Evolutionary conservation across 2,329 filamentous ascomycete species (phyloP).

Genomic region (Mycosphaerelloides madeirae): DNA sequence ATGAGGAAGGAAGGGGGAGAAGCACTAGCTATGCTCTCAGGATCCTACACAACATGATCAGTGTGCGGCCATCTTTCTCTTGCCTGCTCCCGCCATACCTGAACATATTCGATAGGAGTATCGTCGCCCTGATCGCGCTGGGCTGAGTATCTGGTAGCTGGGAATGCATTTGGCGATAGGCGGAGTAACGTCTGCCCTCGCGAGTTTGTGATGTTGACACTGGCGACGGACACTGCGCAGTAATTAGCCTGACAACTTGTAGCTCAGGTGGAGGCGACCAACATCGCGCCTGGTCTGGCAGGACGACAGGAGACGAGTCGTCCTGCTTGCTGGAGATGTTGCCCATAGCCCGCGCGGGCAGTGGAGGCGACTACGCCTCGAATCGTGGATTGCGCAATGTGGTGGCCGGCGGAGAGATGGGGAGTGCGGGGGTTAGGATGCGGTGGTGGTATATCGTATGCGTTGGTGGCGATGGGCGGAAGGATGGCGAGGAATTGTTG

Average conservation of each 20-base stretch:
- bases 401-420: slow-evolving; percentile 5
- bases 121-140: slow-evolving; percentile 69
- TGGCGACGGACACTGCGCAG: slow-evolving; percentile 76
- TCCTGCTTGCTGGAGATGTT: slow-evolving; percentile 85
- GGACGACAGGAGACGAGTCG: slow-evolving; percentile 72
- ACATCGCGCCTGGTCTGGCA: slow-evolving; percentile 92
- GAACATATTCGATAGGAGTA: slow-evolving; percentile 79
- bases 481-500: not conserved
- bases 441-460: slow-evolving; percentile 1
- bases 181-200: slow-evolving; percentile 71
- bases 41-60: slow-evolving; percentile 56
- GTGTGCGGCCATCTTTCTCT: not conserved
- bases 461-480: not conserved
- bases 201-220: slow-evolving; percentile 73
- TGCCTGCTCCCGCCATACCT: slow-evolving; percentile 54
- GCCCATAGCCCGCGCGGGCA: slow-evolving; percentile 60
- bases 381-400: slow-evolving; percentile 17
- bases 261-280: slow-evolving; percentile 39
- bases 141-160: slow-evolving; percentile 70
- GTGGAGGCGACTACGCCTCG: slow-evolving; percentile 19
- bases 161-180: slow-evolving; percentile 80
- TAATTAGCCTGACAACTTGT: slow-evolving; percentile 3
- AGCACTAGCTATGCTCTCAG: slow-evolving; percentile 51
- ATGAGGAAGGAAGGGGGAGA: slow-evolving; percentile 69
- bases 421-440: not conserved